phyloP scores from a whole-genome alignment of 1,139 yeast species.

The Trichomonascaceae sp. region DNA sequence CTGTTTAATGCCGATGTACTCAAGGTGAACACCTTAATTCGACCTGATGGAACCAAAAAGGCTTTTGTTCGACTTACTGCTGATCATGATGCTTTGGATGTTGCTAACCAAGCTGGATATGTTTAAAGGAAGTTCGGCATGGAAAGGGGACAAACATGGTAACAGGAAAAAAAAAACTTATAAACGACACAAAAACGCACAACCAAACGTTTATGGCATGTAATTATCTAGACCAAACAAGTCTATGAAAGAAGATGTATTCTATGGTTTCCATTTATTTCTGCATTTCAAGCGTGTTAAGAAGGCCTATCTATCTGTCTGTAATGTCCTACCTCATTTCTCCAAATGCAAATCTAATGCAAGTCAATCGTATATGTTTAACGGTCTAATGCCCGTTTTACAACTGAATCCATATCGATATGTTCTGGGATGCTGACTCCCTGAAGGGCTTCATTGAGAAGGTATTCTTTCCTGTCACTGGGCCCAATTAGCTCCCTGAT shows the following conservation, averaged over 20 bases:
- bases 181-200: constrained; percentile 6
- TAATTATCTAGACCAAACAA: constrained; percentile 4
- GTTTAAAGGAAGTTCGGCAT: constrained; percentile 44
- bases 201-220: constrained; percentile 8
- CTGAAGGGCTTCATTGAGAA: constrained; percentile 24
- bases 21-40: constrained; percentile 91
- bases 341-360: too few species aligned
- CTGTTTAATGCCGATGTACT: constrained; percentile 93
- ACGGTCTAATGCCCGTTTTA: constrained; percentile 9
- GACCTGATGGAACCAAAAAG: constrained; percentile 99
- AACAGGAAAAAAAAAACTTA: neutral
- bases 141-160: neutral
- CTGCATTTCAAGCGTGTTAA: too few species aligned
- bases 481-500: constrained; percentile 1
- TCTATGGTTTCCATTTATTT: neutral
- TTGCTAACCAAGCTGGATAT: constrained; percentile 99
- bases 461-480: constrained; percentile 14
- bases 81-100: constrained; percentile 99
- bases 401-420: constrained; percentile 24
- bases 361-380: too few species aligned
- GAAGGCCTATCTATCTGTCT: too few species aligned
- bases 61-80: constrained; percentile 99
- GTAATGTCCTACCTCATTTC: too few species aligned
- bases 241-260: neutral
- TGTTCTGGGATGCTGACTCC: constrained; percentile 24